phyloP scores from a whole-genome alignment of 257 asterid species.

The Cordia subcordata region DNA sequence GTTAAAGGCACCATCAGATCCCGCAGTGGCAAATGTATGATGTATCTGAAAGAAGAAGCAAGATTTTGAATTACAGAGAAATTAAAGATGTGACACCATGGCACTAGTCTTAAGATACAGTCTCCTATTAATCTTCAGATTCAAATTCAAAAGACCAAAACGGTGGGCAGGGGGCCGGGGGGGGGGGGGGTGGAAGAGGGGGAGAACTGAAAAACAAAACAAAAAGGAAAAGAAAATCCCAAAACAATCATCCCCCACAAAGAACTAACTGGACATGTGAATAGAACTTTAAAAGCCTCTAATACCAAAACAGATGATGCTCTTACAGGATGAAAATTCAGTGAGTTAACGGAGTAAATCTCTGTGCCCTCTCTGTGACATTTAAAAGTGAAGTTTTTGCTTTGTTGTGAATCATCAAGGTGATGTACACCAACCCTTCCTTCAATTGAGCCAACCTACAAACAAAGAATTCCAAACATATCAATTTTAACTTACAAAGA shows the following conservation, averaged over 20 bases:
- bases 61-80: not conserved
- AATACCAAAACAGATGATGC: too few species aligned
- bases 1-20: slow-evolving; percentile 95
- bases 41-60: slow-evolving; percentile 46
- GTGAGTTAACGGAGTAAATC: slow-evolving; percentile 83
- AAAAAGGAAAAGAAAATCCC: too few species aligned
- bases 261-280: too few species aligned
- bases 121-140: too few species aligned
- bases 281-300: too few species aligned
- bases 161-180: too few species aligned
- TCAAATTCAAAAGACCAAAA: too few species aligned
- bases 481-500: not conserved
- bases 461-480: slow-evolving; percentile 11
- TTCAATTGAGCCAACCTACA: slow-evolving; percentile 96
- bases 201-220: too few species aligned
- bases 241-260: too few species aligned
- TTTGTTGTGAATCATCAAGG: slow-evolving; percentile 71
- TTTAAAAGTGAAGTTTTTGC: slow-evolving; percentile 93
- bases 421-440: slow-evolving; percentile 99
- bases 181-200: too few species aligned
- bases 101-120: not conserved
- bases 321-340: slow-evolving; percentile 94
- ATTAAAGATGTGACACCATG: too few species aligned
- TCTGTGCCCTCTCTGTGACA: slow-evolving; percentile 95
- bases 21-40: slow-evolving; percentile 94